phyloP scores from a whole-genome alignment of 106 monocot species.

The Dendrobium catenatum region DNA sequence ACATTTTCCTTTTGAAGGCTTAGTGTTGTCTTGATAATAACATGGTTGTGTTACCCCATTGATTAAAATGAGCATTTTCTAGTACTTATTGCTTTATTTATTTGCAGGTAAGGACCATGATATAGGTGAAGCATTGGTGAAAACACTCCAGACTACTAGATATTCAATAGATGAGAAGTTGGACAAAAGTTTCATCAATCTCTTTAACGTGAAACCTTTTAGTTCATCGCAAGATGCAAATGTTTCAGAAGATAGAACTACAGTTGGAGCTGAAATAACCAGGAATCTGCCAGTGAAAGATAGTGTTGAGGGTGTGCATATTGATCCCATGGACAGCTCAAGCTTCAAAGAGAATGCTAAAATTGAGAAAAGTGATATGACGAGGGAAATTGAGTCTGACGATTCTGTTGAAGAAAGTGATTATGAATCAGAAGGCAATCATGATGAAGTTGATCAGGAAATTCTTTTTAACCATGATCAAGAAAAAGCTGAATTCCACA shows the following conservation, averaged over 20 bases:
- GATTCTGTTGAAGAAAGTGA: conserved; percentile 42
- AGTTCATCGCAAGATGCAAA: conserved; percentile 12
- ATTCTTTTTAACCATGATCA: conserved; percentile 24
- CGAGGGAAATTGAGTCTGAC: conserved; percentile 20
- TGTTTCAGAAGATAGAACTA: conserved; percentile 10
- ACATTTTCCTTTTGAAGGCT: background rate
- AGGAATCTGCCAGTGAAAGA: conserved; percentile 2
- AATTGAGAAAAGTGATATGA: conserved; percentile 6
- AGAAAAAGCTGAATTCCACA: conserved; percentile 57
- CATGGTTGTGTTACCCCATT: background rate
- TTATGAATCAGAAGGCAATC: conserved; percentile 17
- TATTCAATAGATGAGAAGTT: conserved; percentile 88
- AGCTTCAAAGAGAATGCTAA: conserved; percentile 14
- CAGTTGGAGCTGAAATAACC: conserved; percentile 2
- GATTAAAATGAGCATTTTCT: background rate
- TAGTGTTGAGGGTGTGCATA: conserved; percentile 10
- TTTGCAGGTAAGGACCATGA: conserved; percentile 50
- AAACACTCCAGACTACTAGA: conserved; percentile 74
- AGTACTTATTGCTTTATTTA: background rate
- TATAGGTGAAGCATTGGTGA: conserved; percentile 68
- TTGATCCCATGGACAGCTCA: conserved; percentile 3
- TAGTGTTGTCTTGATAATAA: background rate
- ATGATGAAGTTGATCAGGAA: conserved; percentile 25
- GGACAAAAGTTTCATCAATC: conserved; percentile 73
- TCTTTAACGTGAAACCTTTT: conserved; percentile 45